Evolutionary conservation across 768 basidiomycete species (phyloP).

Genomic region (Leccinum boreale): DNA sequence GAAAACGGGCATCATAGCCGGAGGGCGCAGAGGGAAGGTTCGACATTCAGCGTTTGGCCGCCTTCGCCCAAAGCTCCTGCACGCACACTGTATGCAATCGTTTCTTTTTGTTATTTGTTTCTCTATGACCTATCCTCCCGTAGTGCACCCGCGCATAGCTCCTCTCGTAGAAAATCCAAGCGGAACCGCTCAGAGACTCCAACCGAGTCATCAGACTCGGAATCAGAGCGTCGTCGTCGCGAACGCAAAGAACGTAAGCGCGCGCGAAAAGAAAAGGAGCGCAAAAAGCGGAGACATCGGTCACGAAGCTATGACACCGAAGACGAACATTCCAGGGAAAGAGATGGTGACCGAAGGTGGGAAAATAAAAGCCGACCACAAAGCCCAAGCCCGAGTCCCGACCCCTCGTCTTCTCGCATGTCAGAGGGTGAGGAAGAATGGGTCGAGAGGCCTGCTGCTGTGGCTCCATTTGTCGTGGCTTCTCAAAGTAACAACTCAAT

Average conservation of each 20-base stretch:
- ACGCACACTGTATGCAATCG: conserved; percentile 48
- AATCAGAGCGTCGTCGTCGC: conserved; percentile 55
- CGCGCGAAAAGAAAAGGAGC: conserved; percentile 45
- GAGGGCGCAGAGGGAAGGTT: conserved; percentile 59
- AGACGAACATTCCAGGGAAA: conserved; percentile 31
- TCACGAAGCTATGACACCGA: conserved; percentile 35
- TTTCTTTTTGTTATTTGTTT: not conserved
- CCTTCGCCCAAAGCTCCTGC: conserved; percentile 69
- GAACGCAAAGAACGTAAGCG: conserved; percentile 63
- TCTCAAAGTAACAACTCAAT: conserved; percentile 20
- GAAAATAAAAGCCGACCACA: conserved; percentile 34
- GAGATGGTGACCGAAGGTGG: conserved; percentile 26
- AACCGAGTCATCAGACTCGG: conserved; percentile 45
- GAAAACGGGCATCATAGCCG: conserved; percentile 46
- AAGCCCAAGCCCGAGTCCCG: conserved; percentile 32
- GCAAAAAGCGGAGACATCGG: conserved; percentile 36
- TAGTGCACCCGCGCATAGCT: conserved; percentile 55
- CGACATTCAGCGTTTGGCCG: conserved; percentile 71
- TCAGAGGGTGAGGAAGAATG: conserved; percentile 59
- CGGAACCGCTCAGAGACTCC: conserved; percentile 47
- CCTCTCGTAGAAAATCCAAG: conserved; percentile 56
- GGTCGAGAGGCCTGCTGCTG: conserved; percentile 54
- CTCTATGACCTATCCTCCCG: not conserved
- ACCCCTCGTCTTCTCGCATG: conserved; percentile 25
- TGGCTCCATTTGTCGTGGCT: conserved; percentile 25